These are phyloP conservation scores for Hypoxylon sp. DNA, from an alignment of 2,329 filamentous ascomycete genomes.

Conservation along the genomic window DNA sequence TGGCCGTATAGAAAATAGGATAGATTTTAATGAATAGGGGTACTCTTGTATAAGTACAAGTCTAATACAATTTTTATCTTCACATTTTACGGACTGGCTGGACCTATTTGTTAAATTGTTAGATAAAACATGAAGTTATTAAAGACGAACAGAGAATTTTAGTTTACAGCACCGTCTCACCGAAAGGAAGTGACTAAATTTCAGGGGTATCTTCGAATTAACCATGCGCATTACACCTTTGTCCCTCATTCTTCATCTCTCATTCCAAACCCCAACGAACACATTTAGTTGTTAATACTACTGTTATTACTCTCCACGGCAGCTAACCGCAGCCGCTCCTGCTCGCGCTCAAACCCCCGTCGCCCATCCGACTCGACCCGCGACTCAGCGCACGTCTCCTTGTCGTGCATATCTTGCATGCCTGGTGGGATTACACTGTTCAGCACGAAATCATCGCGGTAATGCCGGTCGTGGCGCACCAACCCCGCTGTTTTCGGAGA, in stretches of 20 bases:
- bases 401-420: conserved; percentile 32
- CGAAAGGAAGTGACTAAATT: conserved; percentile 3
- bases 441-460: conserved; percentile 45
- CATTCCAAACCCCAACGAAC: not conserved
- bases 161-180: not conserved
- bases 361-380: conserved; percentile 50
- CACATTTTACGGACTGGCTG: not conserved
- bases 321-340: conserved; percentile 43
- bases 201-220: conserved; percentile 34
- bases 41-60: conserved; percentile 11
- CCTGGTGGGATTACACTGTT: conserved; percentile 45
- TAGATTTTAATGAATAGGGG: conserved; percentile 15
- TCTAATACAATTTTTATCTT: not conserved
- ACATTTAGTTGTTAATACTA: not conserved
- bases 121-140: too few relatives aligned
- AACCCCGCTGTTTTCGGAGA: conserved; percentile 3
- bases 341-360: conserved; percentile 48
- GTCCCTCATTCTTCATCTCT: not conserved
- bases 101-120: not conserved
- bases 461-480: conserved; percentile 22
- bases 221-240: conserved; percentile 4
- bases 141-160: not conserved
- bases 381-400: conserved; percentile 39
- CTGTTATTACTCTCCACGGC: conserved; percentile 12
- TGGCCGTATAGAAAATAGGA: not conserved